Evolutionary conservation across 345 rosid species (phyloP).

Genomic region (Zanthoxylum bungeanum): DNA sequence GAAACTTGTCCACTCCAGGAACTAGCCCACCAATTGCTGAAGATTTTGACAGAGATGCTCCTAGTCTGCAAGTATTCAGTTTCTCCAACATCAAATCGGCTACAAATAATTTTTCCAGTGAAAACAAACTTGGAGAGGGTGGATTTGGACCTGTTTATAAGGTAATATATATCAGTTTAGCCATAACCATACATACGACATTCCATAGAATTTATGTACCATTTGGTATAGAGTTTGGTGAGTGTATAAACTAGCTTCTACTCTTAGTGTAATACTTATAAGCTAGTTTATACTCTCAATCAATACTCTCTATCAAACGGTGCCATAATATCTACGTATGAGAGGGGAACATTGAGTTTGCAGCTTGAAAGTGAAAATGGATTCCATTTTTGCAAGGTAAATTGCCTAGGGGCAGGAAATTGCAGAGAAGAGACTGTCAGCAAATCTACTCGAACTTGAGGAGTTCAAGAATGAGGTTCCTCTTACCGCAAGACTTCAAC

Average conservation of each 20-base stretch:
- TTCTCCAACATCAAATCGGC: slow-evolving; percentile 28
- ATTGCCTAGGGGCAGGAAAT: slow-evolving; percentile 25
- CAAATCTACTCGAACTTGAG: slow-evolving; percentile 33
- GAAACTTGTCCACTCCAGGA: neutral
- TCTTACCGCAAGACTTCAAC: slow-evolving; percentile 41
- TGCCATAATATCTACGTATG: neutral
- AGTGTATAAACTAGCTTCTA: neutral
- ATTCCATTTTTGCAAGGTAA: slow-evolving; percentile 22
- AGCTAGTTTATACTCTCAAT: no score
- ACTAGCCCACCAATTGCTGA: neutral
- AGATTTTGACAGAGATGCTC: neutral
- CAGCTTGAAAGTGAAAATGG: neutral
- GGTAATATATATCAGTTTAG: slow-evolving; percentile 5
- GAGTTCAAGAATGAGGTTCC: slow-evolving; percentile 41
- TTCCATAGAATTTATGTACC: no score
- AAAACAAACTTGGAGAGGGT: slow-evolving; percentile 42
- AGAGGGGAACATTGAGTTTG: neutral
- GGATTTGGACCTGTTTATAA: slow-evolving; percentile 50
- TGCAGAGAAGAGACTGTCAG: slow-evolving; percentile 45
- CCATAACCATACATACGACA: neutral
- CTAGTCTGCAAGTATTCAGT: slow-evolving; percentile 20
- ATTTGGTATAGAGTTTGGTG: neutral
- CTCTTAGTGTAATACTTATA: no score
- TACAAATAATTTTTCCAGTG: slow-evolving; percentile 29
- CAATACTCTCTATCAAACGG: no score